A percentile compares a stretch with the other conserved stretches of the same genome.
phyloP scores from a whole-genome alignment of 2,329 filamentous ascomycete genomes.

The Sporothrix euskadiensis region DNA sequence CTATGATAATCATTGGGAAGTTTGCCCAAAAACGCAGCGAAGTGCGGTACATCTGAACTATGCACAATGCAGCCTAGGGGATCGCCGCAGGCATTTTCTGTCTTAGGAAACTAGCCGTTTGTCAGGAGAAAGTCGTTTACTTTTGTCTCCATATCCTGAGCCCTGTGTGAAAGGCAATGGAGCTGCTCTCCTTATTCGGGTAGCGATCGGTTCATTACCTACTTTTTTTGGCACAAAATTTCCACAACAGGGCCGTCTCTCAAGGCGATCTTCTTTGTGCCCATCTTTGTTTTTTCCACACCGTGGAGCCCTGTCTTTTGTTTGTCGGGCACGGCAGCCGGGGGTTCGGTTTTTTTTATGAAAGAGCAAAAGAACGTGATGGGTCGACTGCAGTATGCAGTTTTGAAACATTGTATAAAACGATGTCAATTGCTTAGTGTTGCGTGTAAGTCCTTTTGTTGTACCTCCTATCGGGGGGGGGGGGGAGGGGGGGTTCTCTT shows the following conservation, averaged over 20 bases:
- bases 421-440: neutral
- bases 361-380: neutral
- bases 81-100: neutral
- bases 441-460: neutral
- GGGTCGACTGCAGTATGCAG: no score
- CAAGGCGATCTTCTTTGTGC: conserved; percentile 11
- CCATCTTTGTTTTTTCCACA: neutral
- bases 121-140: neutral
- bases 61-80: neutral
- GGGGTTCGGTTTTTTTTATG: neutral
- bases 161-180: neutral
- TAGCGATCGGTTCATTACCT: neutral
- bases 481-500: no score
- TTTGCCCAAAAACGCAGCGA: neutral
- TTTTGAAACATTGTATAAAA: neutral
- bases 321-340: neutral
- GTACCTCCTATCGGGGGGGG: no score
- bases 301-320: neutral
- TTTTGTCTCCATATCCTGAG: neutral
- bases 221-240: neutral
- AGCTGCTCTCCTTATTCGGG: neutral
- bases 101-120: conserved; percentile 1
- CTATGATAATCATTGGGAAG: neutral
- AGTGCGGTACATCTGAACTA: neutral
- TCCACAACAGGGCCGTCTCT: neutral